Conservation (phyloP, 371 early-diverging fungal species). For the Smittium mucronatum region DNA sequence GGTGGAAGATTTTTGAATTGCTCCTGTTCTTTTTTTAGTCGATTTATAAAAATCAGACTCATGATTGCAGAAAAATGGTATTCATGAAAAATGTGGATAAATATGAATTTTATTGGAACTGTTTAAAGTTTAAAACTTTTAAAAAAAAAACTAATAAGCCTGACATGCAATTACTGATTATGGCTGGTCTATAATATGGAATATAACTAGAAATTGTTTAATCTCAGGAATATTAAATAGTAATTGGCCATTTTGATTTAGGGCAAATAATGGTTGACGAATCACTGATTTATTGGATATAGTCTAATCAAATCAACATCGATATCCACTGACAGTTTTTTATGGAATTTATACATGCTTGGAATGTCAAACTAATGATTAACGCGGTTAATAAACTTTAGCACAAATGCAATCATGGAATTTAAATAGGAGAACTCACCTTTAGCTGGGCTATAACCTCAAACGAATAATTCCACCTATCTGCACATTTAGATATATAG, state of each 20-base stretch:
- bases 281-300: constrained; percentile 8
- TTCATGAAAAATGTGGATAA: neutral
- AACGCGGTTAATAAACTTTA: constrained; percentile 16
- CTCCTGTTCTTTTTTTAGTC: constrained; percentile 10
- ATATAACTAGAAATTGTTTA: too few relatives aligned
- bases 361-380: constrained; percentile 57
- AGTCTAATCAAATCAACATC: constrained; percentile 65
- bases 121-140: too few relatives aligned
- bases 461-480: constrained; percentile 58
- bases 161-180: too few relatives aligned
- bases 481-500: constrained; percentile 58
- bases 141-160: too few relatives aligned
- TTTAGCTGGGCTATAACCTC: constrained; percentile 62
- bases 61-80: neutral
- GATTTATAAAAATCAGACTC: neutral
- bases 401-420: neutral
- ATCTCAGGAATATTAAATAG: too few relatives aligned
- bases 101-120: too few relatives aligned
- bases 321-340: constrained; percentile 59
- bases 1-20: constrained; percentile 1
- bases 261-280: too few relatives aligned
- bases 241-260: too few relatives aligned
- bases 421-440: constrained; percentile 1
- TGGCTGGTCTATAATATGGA: too few relatives aligned
- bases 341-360: constrained; percentile 76